Evolutionary conservation across 2,329 filamentous ascomycete species (phyloP).

Genomic region (Calycina marina): DNA sequence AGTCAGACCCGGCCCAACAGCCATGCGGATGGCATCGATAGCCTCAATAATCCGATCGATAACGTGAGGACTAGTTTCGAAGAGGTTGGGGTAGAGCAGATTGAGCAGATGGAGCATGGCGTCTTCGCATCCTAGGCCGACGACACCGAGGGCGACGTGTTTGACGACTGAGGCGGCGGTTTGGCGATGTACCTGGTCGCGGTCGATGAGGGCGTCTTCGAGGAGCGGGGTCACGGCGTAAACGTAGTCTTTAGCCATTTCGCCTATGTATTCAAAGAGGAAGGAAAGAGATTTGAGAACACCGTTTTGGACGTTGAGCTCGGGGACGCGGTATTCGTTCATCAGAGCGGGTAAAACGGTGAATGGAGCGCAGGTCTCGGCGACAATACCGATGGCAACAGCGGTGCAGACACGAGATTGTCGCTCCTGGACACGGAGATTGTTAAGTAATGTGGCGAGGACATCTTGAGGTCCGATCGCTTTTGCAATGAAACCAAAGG

Average conservation of each 20-base stretch:
- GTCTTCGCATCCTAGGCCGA: conserved; percentile 92
- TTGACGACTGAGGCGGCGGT: conserved; percentile 95
- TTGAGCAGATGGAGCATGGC: conserved; percentile 98
- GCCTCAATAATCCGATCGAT: conserved; percentile 97
- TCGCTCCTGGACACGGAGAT: conserved; percentile 89
- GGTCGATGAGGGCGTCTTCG: conserved; percentile 92
- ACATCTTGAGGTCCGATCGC: conserved; percentile 97
- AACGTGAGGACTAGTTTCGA: conserved; percentile 95
- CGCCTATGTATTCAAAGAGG: conserved; percentile 97
- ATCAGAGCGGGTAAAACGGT: conserved; percentile 96
- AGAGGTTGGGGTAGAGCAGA: conserved; percentile 88
- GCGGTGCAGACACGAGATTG: conserved; percentile 97
- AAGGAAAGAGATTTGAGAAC: conserved; percentile 95
- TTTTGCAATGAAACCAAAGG: conserved; percentile 98
- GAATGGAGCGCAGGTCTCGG: conserved; percentile 95
- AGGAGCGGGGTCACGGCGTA: conserved; percentile 93
- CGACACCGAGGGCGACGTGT: conserved; percentile 93
- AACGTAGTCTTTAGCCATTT: conserved; percentile 99
- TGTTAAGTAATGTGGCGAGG: conserved; percentile 87
- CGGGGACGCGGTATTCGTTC: conserved; percentile 98
- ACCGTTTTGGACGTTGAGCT: conserved; percentile 97
- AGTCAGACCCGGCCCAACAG: conserved; percentile 78
- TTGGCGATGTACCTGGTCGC: conserved; percentile 94
- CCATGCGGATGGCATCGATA: conserved; percentile 88
- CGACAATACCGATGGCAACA: conserved; percentile 95